phyloP scores from a whole-genome alignment of 2,329 filamentous ascomycete genomes.

The Trichophyton verrucosum region DNA sequence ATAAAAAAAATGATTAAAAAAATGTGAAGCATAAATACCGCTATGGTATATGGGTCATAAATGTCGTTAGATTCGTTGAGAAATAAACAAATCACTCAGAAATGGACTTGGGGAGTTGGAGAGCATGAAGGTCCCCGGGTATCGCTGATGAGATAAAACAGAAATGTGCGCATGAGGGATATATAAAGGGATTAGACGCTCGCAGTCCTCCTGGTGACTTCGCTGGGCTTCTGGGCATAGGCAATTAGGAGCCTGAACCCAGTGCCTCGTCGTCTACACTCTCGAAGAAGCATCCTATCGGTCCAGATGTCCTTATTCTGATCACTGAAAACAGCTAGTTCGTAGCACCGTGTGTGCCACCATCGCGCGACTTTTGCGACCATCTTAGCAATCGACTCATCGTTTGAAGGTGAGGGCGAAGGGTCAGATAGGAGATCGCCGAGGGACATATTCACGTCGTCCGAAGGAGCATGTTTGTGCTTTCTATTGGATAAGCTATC shows the following conservation, averaged over 20 bases:
- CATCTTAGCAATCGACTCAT: slow-evolving; percentile 83
- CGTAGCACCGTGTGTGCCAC: slow-evolving; percentile 95
- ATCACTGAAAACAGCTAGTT: slow-evolving; percentile 47
- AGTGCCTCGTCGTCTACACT: slow-evolving; percentile 77
- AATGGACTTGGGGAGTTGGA: neutral
- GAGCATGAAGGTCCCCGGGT: neutral
- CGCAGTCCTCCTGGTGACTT: slow-evolving; percentile 31
- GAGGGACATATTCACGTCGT: slow-evolving; percentile 36
- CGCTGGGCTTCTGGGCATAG: slow-evolving; percentile 66
- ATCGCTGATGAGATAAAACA: neutral
- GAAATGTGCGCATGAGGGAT: neutral
- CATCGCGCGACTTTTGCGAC: slow-evolving; percentile 83
- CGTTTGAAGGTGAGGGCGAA: slow-evolving; percentile 55
- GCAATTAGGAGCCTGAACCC: slow-evolving; percentile 86
- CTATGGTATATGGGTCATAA: neutral
- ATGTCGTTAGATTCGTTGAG: slow-evolving; percentile 1
- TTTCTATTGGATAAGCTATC: neutral
- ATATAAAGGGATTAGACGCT: slow-evolving; percentile 24
- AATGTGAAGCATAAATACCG: neutral
- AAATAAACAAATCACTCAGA: neutral
- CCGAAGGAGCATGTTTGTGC: slow-evolving; percentile 23
- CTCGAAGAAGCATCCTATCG: slow-evolving; percentile 59
- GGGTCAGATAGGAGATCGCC: slow-evolving; percentile 63
- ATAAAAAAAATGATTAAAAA: neutral
- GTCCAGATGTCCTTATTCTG: slow-evolving; percentile 56